Percentiles rank a stretch among this genome's conserved stretches.
Evolutionary conservation across 805 yeast species (phyloP).

Genomic region (Pichia pseudocactophila): DNA sequence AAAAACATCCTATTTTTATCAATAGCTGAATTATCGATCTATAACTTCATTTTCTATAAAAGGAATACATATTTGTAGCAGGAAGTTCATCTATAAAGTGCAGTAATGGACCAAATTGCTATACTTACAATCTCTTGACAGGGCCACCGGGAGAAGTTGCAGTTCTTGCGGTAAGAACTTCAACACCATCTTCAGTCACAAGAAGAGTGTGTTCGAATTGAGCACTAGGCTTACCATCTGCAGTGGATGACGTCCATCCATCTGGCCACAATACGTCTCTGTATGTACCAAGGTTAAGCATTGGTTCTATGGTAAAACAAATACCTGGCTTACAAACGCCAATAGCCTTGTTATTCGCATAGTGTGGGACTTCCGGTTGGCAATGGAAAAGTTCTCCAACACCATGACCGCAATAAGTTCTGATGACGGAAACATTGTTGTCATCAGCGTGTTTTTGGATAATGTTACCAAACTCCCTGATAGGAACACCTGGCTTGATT

Average conservation of each 20-base stretch:
- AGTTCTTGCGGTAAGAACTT: constrained; percentile 76
- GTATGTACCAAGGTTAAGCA: constrained; percentile 81
- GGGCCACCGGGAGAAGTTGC: constrained; percentile 88
- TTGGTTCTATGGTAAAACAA: constrained; percentile 96
- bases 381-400: constrained; percentile 80
- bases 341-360: constrained; percentile 84
- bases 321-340: constrained; percentile 95
- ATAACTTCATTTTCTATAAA: no score
- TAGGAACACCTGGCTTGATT: constrained; percentile 87
- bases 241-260: constrained; percentile 90
- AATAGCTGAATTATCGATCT: no score
- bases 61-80: no score
- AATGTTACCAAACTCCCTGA: constrained; percentile 77
- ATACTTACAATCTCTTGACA: constrained; percentile 35
- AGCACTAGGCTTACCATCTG: constrained; percentile 84
- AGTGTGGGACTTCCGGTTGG: constrained; percentile 89
- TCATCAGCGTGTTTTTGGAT: constrained; percentile 81
- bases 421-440: constrained; percentile 76
- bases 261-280: constrained; percentile 92
- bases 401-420: constrained; percentile 93
- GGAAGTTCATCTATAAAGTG: no score
- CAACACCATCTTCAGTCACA: constrained; percentile 90
- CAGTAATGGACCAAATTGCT: no score
- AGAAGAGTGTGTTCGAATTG: constrained; percentile 92
- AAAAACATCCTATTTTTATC: no score